Evolutionary conservation across 2,329 filamentous ascomycete genomes (phyloP).

Genomic region (Pezicula neosporulosa): DNA sequence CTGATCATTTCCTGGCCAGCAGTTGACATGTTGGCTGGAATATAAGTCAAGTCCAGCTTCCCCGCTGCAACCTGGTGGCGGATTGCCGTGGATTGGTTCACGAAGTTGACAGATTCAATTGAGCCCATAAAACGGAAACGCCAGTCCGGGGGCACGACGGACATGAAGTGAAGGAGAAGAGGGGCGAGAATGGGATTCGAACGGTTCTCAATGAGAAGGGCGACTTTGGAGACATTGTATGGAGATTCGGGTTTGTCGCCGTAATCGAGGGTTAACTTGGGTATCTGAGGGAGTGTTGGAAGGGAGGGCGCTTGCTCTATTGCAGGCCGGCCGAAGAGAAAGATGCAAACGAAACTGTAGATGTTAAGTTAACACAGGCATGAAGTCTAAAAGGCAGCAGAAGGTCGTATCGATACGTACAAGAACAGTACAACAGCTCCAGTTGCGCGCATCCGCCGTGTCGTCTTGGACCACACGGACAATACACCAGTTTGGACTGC

Average conservation of each 20-base stretch:
- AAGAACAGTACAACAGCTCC: conserved; percentile 21
- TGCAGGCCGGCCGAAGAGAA: conserved; percentile 16
- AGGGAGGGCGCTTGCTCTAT: conserved; percentile 10
- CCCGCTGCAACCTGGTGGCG: conserved; percentile 26
- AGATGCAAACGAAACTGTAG: conserved; percentile 17
- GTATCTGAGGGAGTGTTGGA: conserved; percentile 7
- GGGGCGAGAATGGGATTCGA: conserved; percentile 46
- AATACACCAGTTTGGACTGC: conserved; percentile 14
- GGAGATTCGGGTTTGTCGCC: conserved; percentile 9
- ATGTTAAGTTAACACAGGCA: not conserved
- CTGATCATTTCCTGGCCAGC: conserved; percentile 48
- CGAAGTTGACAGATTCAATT: conserved; percentile 36
- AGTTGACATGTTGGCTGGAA: conserved; percentile 48
- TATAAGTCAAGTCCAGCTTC: conserved; percentile 47
- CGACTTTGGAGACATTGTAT: conserved; percentile 34
- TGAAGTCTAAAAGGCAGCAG: not conserved
- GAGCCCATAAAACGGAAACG: conserved; percentile 54
- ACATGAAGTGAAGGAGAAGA: conserved; percentile 52
- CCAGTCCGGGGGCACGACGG: conserved; percentile 54
- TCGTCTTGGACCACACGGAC: conserved; percentile 25
- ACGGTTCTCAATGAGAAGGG: conserved; percentile 52
- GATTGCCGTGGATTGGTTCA: conserved; percentile 45
- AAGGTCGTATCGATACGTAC: conserved; percentile 19
- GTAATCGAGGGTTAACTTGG: conserved; percentile 20
- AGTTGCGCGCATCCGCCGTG: conserved; percentile 22